Conservation (phyloP, 805 yeast species). For the Ogataea methylovora region DNA sequence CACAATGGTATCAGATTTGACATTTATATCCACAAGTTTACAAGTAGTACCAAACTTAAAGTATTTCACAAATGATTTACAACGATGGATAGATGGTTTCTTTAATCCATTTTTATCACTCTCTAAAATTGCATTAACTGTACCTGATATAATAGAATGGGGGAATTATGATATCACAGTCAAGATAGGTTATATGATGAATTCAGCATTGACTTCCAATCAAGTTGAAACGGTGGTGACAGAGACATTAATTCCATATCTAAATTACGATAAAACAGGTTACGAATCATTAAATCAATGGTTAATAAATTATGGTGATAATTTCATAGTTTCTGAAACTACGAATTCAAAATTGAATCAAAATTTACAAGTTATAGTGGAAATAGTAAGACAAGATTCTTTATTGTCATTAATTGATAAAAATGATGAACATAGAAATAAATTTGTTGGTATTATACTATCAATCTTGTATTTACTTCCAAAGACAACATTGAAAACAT, state of each 20-base stretch:
- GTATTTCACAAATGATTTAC: conserved; percentile 6
- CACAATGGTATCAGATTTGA: conserved; percentile 6
- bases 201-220: conserved; percentile 2
- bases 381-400: conserved; percentile 14
- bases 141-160: conserved; percentile 14
- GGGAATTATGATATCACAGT: conserved; percentile 11
- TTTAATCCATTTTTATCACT: conserved; percentile 15
- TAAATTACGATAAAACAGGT: conserved; percentile 5
- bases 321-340: conserved; percentile 2
- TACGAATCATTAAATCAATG: conserved; percentile 14
- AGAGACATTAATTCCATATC: conserved; percentile 14
- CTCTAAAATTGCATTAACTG: conserved; percentile 4
- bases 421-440: not conserved
- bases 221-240: conserved; percentile 5
- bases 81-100: conserved; percentile 15
- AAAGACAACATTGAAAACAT: conserved; percentile 14
- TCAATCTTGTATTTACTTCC: conserved; percentile 18
- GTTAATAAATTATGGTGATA: conserved; percentile 11
- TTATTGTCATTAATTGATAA: conserved; percentile 7
- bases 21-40: conserved; percentile 1
- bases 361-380: conserved; percentile 9
- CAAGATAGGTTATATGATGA: conserved; percentile 12
- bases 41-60: not conserved
- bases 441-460: conserved; percentile 13
- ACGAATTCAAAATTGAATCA: conserved; percentile 2